These are phyloP conservation scores for Wickerhamomyces alni DNA, from an alignment of 805 yeast genomes.

Conservation along the genomic window DNA sequence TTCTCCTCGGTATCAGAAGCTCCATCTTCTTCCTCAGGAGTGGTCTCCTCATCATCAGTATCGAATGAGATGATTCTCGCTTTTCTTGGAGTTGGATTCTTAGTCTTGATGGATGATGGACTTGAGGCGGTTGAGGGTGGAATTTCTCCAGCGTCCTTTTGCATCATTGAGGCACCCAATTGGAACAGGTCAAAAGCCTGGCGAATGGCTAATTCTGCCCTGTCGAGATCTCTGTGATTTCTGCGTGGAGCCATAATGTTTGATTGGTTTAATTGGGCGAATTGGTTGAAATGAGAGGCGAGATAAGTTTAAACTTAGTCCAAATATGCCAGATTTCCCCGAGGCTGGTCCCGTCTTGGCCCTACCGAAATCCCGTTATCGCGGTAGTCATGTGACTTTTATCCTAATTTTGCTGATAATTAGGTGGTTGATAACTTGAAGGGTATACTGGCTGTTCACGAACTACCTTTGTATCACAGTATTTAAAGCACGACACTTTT, in stretches of 20 bases:
- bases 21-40: constrained; percentile 20
- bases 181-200: constrained; percentile 22
- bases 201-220: constrained; percentile 18
- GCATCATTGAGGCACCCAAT: constrained; percentile 18
- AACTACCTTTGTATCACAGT: too few relatives aligned
- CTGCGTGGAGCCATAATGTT: constrained; percentile 3
- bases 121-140: constrained; percentile 4
- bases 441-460: too few relatives aligned
- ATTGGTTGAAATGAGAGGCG: too few relatives aligned
- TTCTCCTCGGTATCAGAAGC: constrained; percentile 4
- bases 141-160: constrained; percentile 4
- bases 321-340: too few relatives aligned
- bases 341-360: too few relatives aligned
- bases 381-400: too few relatives aligned
- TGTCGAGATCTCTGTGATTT: constrained; percentile 4
- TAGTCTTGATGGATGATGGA: background rate
- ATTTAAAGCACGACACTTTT: too few relatives aligned
- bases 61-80: constrained; percentile 15
- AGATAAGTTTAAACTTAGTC: too few relatives aligned
- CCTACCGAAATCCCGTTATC: too few relatives aligned
- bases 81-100: background rate
- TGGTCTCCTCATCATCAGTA: constrained; percentile 15
- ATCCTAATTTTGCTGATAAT: too few relatives aligned
- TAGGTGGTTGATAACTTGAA: too few relatives aligned
- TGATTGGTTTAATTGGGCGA: background rate